Evolutionary conservation across 768 basidiomycete species (phyloP).

Genomic region (Mrakia hoshinonis): DNA sequence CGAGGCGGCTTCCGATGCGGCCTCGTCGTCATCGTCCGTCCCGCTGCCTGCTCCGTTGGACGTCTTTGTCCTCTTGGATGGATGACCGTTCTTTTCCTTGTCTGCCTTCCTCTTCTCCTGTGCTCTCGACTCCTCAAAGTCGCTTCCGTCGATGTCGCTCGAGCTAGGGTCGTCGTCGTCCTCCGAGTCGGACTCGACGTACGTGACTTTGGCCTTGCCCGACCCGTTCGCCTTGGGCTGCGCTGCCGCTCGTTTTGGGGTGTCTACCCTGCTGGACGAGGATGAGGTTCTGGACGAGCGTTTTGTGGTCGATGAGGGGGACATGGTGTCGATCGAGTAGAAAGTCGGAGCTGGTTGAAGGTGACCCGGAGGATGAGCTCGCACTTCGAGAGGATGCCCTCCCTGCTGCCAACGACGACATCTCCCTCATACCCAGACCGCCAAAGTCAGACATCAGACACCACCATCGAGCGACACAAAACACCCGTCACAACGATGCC

Average conservation of each 20-base stretch:
- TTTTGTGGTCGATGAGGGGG: not conserved
- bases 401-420: not conserved
- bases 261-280: not conserved
- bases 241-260: not conserved
- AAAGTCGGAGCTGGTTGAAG: not conserved
- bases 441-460: too few species aligned
- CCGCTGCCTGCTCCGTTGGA: not conserved
- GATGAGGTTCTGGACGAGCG: constrained; percentile 3
- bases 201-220: not conserved
- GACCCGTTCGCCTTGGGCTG: not conserved
- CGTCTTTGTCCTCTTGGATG: not conserved
- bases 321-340: not conserved
- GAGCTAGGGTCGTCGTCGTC: not conserved
- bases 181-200: not conserved
- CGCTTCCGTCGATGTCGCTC: constrained; percentile 12
- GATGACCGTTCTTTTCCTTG: not conserved
- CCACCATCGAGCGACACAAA: too few species aligned
- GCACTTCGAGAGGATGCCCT: too few species aligned
- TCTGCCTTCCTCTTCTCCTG: constrained; percentile 8
- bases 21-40: constrained; percentile 2
- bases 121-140: constrained; percentile 12
- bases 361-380: not conserved
- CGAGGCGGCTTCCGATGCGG: not conserved
- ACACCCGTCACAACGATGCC: not conserved
- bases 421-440: not conserved